phyloP scores from a whole-genome alignment of 805 yeast species.

The Teunomyces aglyptinius region DNA sequence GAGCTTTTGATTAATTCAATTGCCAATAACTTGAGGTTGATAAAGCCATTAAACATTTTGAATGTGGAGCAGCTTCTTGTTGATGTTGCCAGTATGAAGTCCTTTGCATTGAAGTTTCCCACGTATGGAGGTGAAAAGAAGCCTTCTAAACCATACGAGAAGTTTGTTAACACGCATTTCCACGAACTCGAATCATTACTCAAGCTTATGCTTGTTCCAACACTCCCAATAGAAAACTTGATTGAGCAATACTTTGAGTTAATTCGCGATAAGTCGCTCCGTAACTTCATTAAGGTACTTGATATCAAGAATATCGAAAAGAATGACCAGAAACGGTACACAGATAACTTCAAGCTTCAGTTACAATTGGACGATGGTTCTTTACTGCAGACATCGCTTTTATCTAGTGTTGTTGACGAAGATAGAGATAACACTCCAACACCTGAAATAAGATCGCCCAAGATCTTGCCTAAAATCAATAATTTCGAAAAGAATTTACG shows the following conservation, averaged over 20 bases:
- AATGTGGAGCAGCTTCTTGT: constrained; percentile 69
- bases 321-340: constrained; percentile 26
- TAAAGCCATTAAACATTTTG: constrained; percentile 64
- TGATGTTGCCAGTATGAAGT: constrained; percentile 67
- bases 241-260: constrained; percentile 64
- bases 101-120: constrained; percentile 45
- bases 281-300: constrained; percentile 64
- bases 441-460: constrained; percentile 23
- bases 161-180: constrained; percentile 44
- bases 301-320: constrained; percentile 55
- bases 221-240: constrained; percentile 59
- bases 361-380: constrained; percentile 24
- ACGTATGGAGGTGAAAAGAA: constrained; percentile 28
- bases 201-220: constrained; percentile 62
- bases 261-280: constrained; percentile 60
- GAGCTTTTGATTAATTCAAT: constrained; percentile 61
- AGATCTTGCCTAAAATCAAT: constrained; percentile 30
- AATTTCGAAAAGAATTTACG: constrained; percentile 45
- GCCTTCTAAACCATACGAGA: constrained; percentile 30
- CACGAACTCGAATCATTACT: constrained; percentile 58
- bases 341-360: constrained; percentile 38
- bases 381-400: constrained; percentile 28
- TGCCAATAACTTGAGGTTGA: constrained; percentile 52
- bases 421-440: constrained; percentile 8
- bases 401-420: constrained; percentile 32